phyloP scores from a whole-genome alignment of 176 grass and related monocot genomes.

The Secale cereale region DNA sequence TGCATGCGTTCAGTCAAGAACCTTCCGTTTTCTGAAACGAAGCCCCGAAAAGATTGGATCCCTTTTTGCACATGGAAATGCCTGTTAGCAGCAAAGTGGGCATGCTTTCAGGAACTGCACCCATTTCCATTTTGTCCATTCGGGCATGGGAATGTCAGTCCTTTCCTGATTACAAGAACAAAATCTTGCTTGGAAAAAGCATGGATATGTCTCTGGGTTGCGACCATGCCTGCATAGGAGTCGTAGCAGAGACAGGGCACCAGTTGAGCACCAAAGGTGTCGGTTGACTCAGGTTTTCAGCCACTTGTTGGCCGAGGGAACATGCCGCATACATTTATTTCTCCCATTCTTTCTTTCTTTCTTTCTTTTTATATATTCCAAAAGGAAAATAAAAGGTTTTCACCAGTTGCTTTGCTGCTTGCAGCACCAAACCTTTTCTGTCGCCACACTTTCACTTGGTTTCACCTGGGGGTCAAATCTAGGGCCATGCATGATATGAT shows the following conservation, averaged over 20 bases:
- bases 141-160: constrained; percentile 3
- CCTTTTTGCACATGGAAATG: neutral
- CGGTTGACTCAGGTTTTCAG: constrained; percentile 16
- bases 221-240: neutral
- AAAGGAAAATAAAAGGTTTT: neutral
- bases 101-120: constrained; percentile 12
- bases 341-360: neutral
- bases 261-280: neutral
- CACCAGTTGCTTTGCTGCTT: neutral
- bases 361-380: neutral
- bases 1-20: neutral
- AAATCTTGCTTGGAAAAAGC: neutral
- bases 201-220: constrained; percentile 9
- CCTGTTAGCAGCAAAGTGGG: neutral
- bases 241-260: neutral
- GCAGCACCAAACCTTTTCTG: neutral
- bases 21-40: constrained; percentile 1
- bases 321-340: neutral
- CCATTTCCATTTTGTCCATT: neutral
- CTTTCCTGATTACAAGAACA: neutral
- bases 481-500: constrained; percentile 27
- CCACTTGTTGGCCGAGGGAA: constrained; percentile 18
- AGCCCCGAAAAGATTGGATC: neutral
- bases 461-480: constrained; percentile 18
- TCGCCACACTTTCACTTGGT: neutral